Evolutionary conservation across 257 asterid species (phyloP).

Genomic region (Cynanchum wilfordii): DNA sequence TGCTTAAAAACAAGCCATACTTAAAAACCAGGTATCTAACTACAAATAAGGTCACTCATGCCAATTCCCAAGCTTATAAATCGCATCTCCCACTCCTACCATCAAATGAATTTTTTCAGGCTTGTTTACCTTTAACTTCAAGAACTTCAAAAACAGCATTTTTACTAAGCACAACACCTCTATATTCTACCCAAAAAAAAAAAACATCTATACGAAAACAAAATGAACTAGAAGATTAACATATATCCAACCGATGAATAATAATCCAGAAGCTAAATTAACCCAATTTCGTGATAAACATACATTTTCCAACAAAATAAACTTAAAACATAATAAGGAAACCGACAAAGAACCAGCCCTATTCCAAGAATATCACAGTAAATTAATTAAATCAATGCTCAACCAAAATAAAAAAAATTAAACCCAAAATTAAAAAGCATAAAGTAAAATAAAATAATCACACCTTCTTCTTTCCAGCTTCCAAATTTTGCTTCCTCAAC

Average conservation of each 20-base stretch:
- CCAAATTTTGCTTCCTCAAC: conserved; percentile 64
- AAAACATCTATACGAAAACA: not conserved
- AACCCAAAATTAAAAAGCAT: not conserved
- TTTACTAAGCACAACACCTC: not conserved
- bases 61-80: not conserved
- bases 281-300: not conserved
- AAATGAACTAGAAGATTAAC: conserved; percentile 7
- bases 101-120: not conserved
- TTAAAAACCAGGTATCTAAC: not conserved
- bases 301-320: not conserved
- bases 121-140: not conserved
- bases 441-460: not conserved
- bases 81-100: not conserved
- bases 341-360: not conserved
- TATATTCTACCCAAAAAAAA: not conserved
- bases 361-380: not conserved
- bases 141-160: not conserved
- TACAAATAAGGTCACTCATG: not conserved
- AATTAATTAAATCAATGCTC: not conserved
- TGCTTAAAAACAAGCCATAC: not conserved
- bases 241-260: not conserved
- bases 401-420: not conserved
- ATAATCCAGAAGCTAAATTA: not conserved
- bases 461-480: conserved; percentile 75
- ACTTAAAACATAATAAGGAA: not conserved